Evolutionary conservation across 441 rosid genomes (phyloP), one percentile per base, ranked within the genome.

Genomic region (Gossypium laxum): DNA sequence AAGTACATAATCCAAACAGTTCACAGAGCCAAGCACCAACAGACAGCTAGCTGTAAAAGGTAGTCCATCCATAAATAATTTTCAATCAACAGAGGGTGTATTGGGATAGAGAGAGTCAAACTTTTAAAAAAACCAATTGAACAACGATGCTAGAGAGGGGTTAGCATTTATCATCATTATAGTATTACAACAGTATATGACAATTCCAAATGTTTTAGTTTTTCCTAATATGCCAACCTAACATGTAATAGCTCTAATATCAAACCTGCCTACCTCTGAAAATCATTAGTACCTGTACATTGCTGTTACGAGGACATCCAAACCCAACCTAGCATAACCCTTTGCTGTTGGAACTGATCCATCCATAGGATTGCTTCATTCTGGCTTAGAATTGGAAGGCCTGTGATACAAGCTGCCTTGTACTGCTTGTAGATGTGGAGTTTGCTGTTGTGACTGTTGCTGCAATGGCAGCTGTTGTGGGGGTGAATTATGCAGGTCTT

Each of bases 271-370:
- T 52, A 52, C 18, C 54, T 68, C 61, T 30, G 60, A 17, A 68
- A 30, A 51, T 68, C 6, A 5, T 11, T 68, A 28, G 69, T 89
- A 89, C 94, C 99, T 89, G 96, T 92, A 88, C 96, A 88, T 75
- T 76, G 87, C 84, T 81, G 88, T 79, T 68, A 71, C 70, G 74
- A 80, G 86, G 84, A 91, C 86, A 81, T 80, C 88, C 82, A 67
- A 77, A 84, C 80, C 81, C 72, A 67, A 84, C 57, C 81, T 76
- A 73, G 87, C 83, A 81, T 86, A 81, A 79, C 71, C 77, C 75
- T 82, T 81, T 57, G 80, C 85, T 65, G 69, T 80, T 34, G 54
- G 80, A 83, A 74, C 79, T 78, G 84, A 81, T 80, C 84, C 74
- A 74, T 82, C 83, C 74, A 80, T 73, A 60, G 70, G 63, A 61